A percentile compares a stretch with the other conserved stretches of the same genome.
Conservation (phyloP, 2,329 filamentous ascomycete species). For the Nemania serpens region DNA sequence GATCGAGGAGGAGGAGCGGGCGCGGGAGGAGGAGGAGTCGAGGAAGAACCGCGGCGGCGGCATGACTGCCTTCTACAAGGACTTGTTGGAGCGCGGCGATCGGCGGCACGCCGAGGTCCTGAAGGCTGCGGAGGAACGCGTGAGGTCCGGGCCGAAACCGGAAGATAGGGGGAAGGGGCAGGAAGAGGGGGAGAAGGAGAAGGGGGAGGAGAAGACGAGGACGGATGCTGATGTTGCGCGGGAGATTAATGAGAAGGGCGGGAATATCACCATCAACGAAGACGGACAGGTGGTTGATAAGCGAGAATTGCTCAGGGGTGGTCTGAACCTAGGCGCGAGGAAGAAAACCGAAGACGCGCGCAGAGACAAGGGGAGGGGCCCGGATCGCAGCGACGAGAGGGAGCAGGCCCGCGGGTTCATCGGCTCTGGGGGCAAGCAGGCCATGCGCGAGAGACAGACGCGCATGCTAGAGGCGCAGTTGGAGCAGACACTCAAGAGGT, state of each 20-base stretch:
- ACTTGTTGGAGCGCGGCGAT: conserved; percentile 73
- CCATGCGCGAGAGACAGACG: conserved; percentile 75
- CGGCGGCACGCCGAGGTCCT: conserved; percentile 70
- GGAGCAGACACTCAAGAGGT: conserved; percentile 72
- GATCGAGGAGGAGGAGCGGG: conserved; percentile 73
- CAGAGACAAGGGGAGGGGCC: conserved; percentile 39
- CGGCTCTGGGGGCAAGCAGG: conserved; percentile 61
- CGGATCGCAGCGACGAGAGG: conserved; percentile 39
- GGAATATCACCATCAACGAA: conserved; percentile 72
- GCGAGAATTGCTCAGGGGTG: conserved; percentile 75
- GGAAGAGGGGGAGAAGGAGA: conserved; percentile 42
- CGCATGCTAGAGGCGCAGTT: conserved; percentile 80
- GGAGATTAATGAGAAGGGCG: conserved; percentile 67
- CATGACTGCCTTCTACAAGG: conserved; percentile 79
- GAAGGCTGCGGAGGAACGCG: conserved; percentile 65
- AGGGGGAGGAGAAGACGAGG: conserved; percentile 52
- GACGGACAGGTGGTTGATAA: conserved; percentile 85
- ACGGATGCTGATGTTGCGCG: conserved; percentile 67
- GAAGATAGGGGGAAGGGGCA: conserved; percentile 35
- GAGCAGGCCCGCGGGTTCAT: conserved; percentile 43
- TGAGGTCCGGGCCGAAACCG: conserved; percentile 47
- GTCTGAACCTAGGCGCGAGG: conserved; percentile 72
- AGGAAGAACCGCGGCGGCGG: conserved; percentile 69
- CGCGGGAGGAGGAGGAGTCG: conserved; percentile 66
- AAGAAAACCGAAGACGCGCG: conserved; percentile 57